A percentile compares a stretch with the other conserved stretches of the same genome.
These are phyloP conservation scores for Gomphus bonarii DNA, from an alignment of 1,284 basidiomycete species.

Conservation along the genomic window DNA sequence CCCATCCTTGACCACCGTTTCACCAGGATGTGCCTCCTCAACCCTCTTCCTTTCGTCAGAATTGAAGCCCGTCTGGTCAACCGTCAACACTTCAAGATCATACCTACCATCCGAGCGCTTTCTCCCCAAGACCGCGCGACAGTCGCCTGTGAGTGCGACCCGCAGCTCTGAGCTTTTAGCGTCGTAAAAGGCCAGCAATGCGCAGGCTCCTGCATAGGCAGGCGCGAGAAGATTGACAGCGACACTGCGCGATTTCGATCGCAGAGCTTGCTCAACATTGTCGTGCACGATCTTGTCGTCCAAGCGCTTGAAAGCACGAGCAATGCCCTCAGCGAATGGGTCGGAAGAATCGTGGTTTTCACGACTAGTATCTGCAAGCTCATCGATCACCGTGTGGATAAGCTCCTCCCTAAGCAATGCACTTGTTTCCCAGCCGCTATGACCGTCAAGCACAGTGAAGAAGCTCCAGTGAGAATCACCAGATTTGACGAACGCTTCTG, in stretches of 20 bases:
- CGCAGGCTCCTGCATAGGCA: constrained; percentile 27
- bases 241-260: constrained; percentile 13
- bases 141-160: constrained; percentile 46
- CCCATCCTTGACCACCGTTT: constrained; percentile 28
- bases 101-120: constrained; percentile 30
- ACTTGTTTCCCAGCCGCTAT: constrained; percentile 23
- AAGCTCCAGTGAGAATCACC: constrained; percentile 22
- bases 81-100: constrained; percentile 40
- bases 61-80: constrained; percentile 40
- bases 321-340: constrained; percentile 17
- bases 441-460: constrained; percentile 24
- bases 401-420: constrained; percentile 22
- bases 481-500: constrained; percentile 18
- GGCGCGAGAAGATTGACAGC: constrained; percentile 19
- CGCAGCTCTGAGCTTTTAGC: constrained; percentile 29
- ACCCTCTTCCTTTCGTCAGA: constrained; percentile 29
- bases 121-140: constrained; percentile 50
- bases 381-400: constrained; percentile 20
- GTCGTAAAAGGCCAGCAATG: constrained; percentile 38
- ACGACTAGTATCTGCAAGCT: constrained; percentile 18
- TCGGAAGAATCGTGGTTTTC: constrained; percentile 12
- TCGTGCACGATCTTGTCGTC: constrained; percentile 23
- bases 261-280: constrained; percentile 17
- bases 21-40: constrained; percentile 28
- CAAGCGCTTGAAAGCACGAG: constrained; percentile 21